A percentile compares a stretch with the other conserved stretches of the same genome.
Evolutionary conservation across 2,329 filamentous ascomycete genomes (phyloP).

Genomic region (Scolecobasidium constrictum): DNA sequence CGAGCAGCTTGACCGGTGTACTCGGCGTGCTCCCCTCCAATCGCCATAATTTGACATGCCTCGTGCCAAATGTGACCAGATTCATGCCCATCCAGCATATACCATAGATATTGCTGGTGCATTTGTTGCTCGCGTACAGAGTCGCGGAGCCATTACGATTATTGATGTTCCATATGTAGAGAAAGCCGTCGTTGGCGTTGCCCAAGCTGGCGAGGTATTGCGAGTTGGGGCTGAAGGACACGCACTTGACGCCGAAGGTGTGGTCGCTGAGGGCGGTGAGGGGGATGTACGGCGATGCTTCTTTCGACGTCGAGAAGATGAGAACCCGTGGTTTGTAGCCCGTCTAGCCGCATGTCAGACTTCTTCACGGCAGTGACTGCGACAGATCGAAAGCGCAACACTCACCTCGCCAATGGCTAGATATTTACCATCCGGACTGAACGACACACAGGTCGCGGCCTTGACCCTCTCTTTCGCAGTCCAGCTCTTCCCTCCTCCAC

Average conservation of each 20-base stretch:
- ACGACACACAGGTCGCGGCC: conserved; percentile 78
- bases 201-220: conserved; percentile 82
- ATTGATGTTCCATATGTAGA: conserved; percentile 85
- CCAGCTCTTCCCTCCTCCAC: conserved; percentile 55
- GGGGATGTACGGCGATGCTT: conserved; percentile 68
- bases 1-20: conserved; percentile 31
- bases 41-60: conserved; percentile 90
- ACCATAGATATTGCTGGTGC: conserved; percentile 72
- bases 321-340: conserved; percentile 87
- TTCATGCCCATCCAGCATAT: conserved; percentile 85
- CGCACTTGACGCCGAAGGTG: conserved; percentile 73
- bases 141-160: conserved; percentile 68
- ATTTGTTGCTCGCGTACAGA: conserved; percentile 80
- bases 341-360: too few relatives aligned
- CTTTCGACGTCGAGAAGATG: conserved; percentile 70
- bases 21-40: conserved; percentile 53
- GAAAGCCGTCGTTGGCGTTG: conserved; percentile 80
- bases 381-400: conserved; percentile 9
- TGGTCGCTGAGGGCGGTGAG: conserved; percentile 83
- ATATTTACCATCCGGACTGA: conserved; percentile 78
- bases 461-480: conserved; percentile 89
- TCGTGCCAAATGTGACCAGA: conserved; percentile 76
- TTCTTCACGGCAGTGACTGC: too few relatives aligned
- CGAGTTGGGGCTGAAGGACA: conserved; percentile 83
- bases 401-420: conserved; percentile 77